Evolutionary conservation across 805 yeast genomes (phyloP).

Genomic region (Sugiyamaella chiloensis): DNA sequence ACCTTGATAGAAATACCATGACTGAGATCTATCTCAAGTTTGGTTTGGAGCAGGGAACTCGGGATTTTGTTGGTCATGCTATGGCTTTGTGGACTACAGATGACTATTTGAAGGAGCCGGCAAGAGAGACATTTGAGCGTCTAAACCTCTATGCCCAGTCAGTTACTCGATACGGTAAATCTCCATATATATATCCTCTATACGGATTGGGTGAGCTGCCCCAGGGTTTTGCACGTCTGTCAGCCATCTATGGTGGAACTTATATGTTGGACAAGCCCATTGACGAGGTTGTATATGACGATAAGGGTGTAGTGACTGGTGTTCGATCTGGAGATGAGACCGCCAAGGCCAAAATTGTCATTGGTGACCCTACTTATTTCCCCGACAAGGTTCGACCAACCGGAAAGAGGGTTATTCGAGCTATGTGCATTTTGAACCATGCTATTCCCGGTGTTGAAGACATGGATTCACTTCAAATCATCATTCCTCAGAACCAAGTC

Average conservation of each 20-base stretch:
- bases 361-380: constrained; percentile 97
- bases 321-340: constrained; percentile 88
- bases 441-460: constrained; percentile 80
- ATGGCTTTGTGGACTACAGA: constrained; percentile 97
- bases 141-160: constrained; percentile 81
- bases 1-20: constrained; percentile 86
- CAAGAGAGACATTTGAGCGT: constrained; percentile 87
- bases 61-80: constrained; percentile 96
- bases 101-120: constrained; percentile 81
- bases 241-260: constrained; percentile 98
- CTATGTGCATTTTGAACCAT: constrained; percentile 85
- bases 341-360: constrained; percentile 88
- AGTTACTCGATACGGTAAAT: constrained; percentile 91
- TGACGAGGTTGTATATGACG: constrained; percentile 77
- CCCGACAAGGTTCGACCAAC: constrained; percentile 74
- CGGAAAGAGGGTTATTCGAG: constrained; percentile 73
- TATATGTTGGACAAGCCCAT: constrained; percentile 97
- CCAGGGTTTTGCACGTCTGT: constrained; percentile 96
- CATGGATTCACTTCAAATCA: constrained; percentile 86
- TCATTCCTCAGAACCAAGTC: constrained; percentile 95
- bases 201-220: constrained; percentile 97
- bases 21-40: constrained; percentile 84
- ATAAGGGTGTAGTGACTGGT: constrained; percentile 72
- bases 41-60: constrained; percentile 88
- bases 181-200: constrained; percentile 93